Base-by-base conservation (phyloP, 2,329 filamentous ascomycete genomes). In the Lanzia echinophila region DNA sequence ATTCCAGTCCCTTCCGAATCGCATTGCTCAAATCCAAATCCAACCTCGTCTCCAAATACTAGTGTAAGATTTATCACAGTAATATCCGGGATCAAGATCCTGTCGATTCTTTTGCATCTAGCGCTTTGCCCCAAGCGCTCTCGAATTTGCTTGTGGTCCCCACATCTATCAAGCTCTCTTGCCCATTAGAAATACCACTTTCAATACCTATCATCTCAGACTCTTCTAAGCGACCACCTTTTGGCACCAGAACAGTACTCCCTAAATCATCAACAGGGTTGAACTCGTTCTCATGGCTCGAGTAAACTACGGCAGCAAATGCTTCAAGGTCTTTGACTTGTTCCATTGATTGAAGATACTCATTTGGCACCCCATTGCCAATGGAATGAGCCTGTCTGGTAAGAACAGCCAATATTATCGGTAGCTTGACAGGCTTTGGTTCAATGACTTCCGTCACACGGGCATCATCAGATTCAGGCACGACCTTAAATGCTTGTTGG, bases 381-480 rank as follows among this genome's bases (percentile, higher is more conserved):
- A 99, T 95, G 51, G 77, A 79, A 69, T 96, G 91, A 5, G 92
- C 92, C 73, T 99, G 91, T 61, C 90, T 83, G 38, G 90, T 94
- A 63, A 97, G 81, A 6, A 95, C 86, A 2, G 92, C 95, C 34
- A 99, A 76, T 50, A 95, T 86, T 70, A 89, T 95, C 45, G 94
- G 94, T 39, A 99, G 79, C 72, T 91, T 92, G 38, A 86, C 73
- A 47, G 72, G 71, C 65, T 71, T 73, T 60, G 71, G 69, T 67
- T 77, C 76, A 46, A 77, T 72, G 6, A 81, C 71, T 62, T 82
- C 79, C 28, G 77, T 72, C 45, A 81, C 68, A 51, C 75, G 60
- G 48, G 45, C 39, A 45, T 62, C 53, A 47, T 70, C 60, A 3
- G 67, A 57, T 31, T 66, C 56, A 22, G 64, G 59, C 8, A 78